Conservation (phyloP, 495 filamentous ascomycete genomes). For the Penicillium robsamsonii region DNA sequence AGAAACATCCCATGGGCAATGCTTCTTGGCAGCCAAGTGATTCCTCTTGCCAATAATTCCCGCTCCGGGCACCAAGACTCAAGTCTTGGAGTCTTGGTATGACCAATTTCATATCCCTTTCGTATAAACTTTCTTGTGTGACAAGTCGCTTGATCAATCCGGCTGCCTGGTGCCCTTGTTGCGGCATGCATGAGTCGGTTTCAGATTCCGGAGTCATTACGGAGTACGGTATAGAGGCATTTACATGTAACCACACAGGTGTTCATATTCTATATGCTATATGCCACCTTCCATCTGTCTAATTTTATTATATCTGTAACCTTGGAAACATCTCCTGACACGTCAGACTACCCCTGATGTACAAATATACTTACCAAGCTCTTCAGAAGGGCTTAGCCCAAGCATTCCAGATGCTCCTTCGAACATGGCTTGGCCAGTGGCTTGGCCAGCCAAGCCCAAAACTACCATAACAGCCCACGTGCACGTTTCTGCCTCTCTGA, state of each 20-base stretch:
- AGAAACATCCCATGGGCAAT: slow-evolving; percentile 18
- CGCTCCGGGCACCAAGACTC: slow-evolving; percentile 29
- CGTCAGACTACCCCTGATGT: background rate
- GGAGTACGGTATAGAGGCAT: background rate
- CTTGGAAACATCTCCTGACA: background rate
- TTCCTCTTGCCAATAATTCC: slow-evolving; percentile 33
- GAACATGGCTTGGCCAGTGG: background rate
- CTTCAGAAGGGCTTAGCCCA: slow-evolving; percentile 3
- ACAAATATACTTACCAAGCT: background rate
- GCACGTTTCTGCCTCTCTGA: background rate
- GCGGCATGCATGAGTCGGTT: slow-evolving; percentile 5
- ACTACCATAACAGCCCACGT: background rate
- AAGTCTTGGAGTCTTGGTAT: slow-evolving; percentile 19
- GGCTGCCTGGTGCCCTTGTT: slow-evolving; percentile 9
- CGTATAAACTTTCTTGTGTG: background rate
- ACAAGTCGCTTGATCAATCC: slow-evolving; percentile 6
- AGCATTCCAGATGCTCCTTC: slow-evolving; percentile 4
- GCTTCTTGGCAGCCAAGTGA: slow-evolving; percentile 34
- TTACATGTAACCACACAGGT: background rate
- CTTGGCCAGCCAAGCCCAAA: slow-evolving; percentile 5
- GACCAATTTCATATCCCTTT: slow-evolving; percentile 1
- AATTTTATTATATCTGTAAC: slow-evolving; percentile 2
- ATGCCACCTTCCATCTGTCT: background rate
- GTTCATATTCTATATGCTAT: background rate
- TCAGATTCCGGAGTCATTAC: background rate